Base-by-base conservation (phyloP, 1,139 yeast genomes). In the Blastobotrys elegans region DNA sequence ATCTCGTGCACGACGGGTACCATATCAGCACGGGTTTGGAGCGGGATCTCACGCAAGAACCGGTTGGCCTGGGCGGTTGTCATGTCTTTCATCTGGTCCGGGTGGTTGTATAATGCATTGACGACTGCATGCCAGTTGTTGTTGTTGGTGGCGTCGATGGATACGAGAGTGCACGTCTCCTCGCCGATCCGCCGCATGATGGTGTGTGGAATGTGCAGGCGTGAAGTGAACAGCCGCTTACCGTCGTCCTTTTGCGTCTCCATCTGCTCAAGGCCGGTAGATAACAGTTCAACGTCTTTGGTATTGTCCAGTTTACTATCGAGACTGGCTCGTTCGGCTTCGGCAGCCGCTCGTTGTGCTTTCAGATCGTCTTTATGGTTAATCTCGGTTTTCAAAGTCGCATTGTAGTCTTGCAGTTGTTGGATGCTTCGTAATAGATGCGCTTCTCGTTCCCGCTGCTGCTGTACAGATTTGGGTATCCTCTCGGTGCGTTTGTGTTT, bases 11-110 rank as follows among this genome's bases (percentile, higher is more conserved):
- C 48, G 29, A 49, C 26, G 0, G 59, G 53, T 6, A 50, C 40
- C 26, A 57, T 47, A 2, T 46, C 31, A 0, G 59, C 57, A 18
- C 69, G 49, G 31, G 56, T 57, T 8, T 48, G 50, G 26, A 62
- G 36, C 1, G 71, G 70, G 13, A 67, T 60, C 18, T 50, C 36
- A 10, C 44, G 40, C 22, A 65, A 44, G 8, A 68, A 49, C 6
- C 33, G 32, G 38, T 62, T 60, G 18, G 63, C 57, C 16, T 65
- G 68, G 1, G 36, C 36, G 2, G 43, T 40, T 0, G 56, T 44
- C 11, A 63, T 46, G 7, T 52, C 59, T 4, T 31, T 37, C 20
- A 62, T 44, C 22, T 48, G 60, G 40, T 31, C 44, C 38, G 46
- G 42, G 26, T 50, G 49, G 17, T 53, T 47, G 36, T 52, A 46